A percentile compares a stretch with the other conserved stretches of the same genome.
Evolutionary conservation across 2,329 filamentous ascomycete species (phyloP).

Genomic region (Fonsecaea nubica): DNA sequence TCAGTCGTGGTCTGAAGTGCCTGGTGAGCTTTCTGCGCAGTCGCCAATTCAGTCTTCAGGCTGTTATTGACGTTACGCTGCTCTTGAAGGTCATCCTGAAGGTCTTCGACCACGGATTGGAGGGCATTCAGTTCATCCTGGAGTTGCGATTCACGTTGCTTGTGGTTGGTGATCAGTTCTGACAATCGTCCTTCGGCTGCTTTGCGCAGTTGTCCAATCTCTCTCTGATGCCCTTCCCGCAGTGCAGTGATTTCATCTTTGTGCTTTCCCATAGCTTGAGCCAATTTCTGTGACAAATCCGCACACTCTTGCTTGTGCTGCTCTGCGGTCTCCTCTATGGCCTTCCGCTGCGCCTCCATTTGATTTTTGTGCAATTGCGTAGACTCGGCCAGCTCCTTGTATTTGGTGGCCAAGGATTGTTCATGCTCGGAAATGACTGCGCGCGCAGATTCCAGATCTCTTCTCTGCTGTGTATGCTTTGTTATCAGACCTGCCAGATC

Average conservation of each 20-base stretch:
- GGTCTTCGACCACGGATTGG: slow-evolving; percentile 34
- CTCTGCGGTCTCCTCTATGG: slow-evolving; percentile 18
- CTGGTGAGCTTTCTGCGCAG: slow-evolving; percentile 29
- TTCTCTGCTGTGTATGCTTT: slow-evolving; percentile 36
- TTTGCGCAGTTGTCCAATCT: slow-evolving; percentile 33
- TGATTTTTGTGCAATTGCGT: slow-evolving; percentile 19
- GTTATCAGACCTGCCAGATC: slow-evolving; percentile 37
- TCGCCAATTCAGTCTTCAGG: slow-evolving; percentile 34
- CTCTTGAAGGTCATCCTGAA: slow-evolving; percentile 37
- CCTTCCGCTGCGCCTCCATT: slow-evolving; percentile 17
- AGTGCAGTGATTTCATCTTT: slow-evolving; percentile 26
- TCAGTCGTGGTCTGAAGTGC: slow-evolving; percentile 30
- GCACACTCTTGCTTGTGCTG: slow-evolving; percentile 27
- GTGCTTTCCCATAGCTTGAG: slow-evolving; percentile 21
- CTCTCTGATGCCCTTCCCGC: slow-evolving; percentile 21
- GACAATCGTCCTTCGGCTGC: slow-evolving; percentile 44
- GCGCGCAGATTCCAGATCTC: slow-evolving; percentile 32
- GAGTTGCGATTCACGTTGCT: slow-evolving; percentile 43
- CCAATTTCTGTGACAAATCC: slow-evolving; percentile 21
- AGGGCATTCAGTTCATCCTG: slow-evolving; percentile 34
- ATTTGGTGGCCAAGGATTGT: slow-evolving; percentile 20
- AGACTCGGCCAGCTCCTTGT: slow-evolving; percentile 23
- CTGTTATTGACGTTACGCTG: slow-evolving; percentile 25
- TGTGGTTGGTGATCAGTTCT: slow-evolving; percentile 47
- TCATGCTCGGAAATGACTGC: slow-evolving; percentile 23